Evolutionary conservation across 2,329 filamentous ascomycete genomes (phyloP).

Genomic region (Mollisiaceae sp.): DNA sequence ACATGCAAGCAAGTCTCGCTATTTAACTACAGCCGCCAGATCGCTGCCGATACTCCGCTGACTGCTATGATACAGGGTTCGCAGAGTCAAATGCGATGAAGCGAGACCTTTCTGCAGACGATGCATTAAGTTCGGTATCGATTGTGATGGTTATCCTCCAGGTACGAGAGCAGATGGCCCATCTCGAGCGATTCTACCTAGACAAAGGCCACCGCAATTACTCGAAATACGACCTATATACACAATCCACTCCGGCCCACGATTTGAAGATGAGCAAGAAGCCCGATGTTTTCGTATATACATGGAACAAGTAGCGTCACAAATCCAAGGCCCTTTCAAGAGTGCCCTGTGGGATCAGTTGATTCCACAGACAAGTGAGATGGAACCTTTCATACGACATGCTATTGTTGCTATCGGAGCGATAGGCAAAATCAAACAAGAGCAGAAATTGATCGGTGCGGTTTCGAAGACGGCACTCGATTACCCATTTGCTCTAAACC

Average conservation of each 20-base stretch:
- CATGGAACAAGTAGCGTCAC: constrained; percentile 25
- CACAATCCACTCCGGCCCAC: constrained; percentile 5
- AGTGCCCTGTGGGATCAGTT: constrained; percentile 28
- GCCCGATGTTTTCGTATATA: constrained; percentile 29
- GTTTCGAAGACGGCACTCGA: background rate
- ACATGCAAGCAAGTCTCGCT: constrained; percentile 24
- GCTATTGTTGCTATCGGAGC: constrained; percentile 32
- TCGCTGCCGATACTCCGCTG: background rate
- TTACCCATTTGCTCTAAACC: constrained; percentile 23
- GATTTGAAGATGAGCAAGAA: constrained; percentile 23
- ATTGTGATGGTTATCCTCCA: constrained; percentile 30
- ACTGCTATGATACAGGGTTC: constrained; percentile 48
- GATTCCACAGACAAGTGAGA: constrained; percentile 30
- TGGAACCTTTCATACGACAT: constrained; percentile 29
- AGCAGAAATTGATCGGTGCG: background rate
- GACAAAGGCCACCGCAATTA: background rate
- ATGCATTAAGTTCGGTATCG: constrained; percentile 27
- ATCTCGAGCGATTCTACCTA: constrained; percentile 1
- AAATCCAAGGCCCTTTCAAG: constrained; percentile 27
- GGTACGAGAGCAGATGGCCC: background rate
- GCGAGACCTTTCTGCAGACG: constrained; percentile 27
- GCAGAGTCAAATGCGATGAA: constrained; percentile 42
- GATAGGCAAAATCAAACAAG: constrained; percentile 19
- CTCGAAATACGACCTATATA: background rate
- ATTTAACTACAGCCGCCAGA: too few species aligned